Evolutionary conservation across 2,329 filamentous ascomycete species (phyloP), one percentile per base, ranked within the genome.

Genomic region (Penicillium sp.): DNA sequence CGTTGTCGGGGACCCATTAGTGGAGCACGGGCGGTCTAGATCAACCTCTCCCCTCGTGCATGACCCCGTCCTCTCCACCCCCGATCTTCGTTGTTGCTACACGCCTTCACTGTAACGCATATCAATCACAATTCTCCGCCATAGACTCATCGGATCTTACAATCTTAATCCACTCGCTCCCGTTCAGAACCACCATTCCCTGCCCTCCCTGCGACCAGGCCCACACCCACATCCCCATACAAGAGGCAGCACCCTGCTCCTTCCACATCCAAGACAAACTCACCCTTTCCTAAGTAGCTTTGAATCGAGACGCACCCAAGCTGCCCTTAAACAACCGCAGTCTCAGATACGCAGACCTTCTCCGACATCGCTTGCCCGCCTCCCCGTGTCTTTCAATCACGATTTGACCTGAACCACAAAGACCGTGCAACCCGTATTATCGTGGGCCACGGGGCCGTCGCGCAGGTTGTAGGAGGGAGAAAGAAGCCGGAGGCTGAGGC

Each of bases 401-500:
- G 45, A 50, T 38, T 47, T 51, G 45, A 53, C 6, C 38, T 29
- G 41, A 49, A 26, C 36, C 16, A 51, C 23, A 36, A 36, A 47
- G 26, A 41, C 47, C 42, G 38, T 60, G 55, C 18, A 41, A 42
- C 43, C 38, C 31, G 36, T 45, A 60, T 43, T 38, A 50, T 42
- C 49, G 61, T 60, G 57, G 61, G 60, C 61, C 60, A 52, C 51
- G 55, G 59, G 61, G 61, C 59, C 61, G 61, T 63, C 60, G 55
- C 61, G 52, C 55, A 52, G 34, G 46, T 51, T 38, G 49, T 56
- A 58, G 58, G 59, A 50, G 59, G 51, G 46, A 48, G 56, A 44
- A 47, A 46, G 47, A 15, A 16, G 15, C 6, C 31, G 23, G 44
- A n/a, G 8, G 49, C 8, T n/a, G 44, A 43, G 44, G 31, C 21